Conservation (phyloP, 106 monocot genomes). For the Iris macrosiphon region DNA sequence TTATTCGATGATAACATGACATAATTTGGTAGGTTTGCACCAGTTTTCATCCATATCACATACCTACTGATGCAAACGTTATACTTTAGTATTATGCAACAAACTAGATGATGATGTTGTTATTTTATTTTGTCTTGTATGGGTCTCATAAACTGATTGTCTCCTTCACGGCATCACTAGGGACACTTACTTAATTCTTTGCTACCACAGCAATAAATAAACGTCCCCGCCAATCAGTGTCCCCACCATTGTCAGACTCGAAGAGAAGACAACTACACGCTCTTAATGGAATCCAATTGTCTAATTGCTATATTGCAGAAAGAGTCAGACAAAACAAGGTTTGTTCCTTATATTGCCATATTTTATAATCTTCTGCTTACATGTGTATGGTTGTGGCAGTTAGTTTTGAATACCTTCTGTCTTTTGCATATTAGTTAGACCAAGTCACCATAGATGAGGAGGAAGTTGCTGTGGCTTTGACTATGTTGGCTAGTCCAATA, state of each 20-base stretch:
- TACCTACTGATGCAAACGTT: background rate
- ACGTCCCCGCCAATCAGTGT: slow-evolving; percentile 19
- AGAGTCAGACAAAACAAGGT: slow-evolving; percentile 15
- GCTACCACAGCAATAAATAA: slow-evolving; percentile 33
- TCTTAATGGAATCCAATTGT: background rate
- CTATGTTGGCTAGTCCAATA: slow-evolving; percentile 14
- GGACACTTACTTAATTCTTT: background rate
- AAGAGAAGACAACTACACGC: slow-evolving; percentile 8
- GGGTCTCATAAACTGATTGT: background rate
- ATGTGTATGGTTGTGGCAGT: too few species aligned
- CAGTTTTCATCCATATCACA: background rate
- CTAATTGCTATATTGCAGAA: background rate
- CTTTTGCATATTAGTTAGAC: slow-evolving; percentile 10
- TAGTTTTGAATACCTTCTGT: too few species aligned
- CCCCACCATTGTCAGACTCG: too few species aligned
- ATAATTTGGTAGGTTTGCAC: too few species aligned
- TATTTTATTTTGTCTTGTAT: background rate
- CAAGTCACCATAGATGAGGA: slow-evolving; percentile 38
- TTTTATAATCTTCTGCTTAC: background rate
- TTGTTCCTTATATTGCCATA: background rate
- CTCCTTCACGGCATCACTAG: background rate
- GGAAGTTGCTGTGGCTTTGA: slow-evolving; percentile 41
- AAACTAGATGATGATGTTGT: background rate
- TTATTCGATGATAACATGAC: too few species aligned
- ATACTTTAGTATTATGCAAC: background rate